phyloP scores from a whole-genome alignment of 2,329 filamentous ascomycete genomes.

The Venturia aucupariae region DNA sequence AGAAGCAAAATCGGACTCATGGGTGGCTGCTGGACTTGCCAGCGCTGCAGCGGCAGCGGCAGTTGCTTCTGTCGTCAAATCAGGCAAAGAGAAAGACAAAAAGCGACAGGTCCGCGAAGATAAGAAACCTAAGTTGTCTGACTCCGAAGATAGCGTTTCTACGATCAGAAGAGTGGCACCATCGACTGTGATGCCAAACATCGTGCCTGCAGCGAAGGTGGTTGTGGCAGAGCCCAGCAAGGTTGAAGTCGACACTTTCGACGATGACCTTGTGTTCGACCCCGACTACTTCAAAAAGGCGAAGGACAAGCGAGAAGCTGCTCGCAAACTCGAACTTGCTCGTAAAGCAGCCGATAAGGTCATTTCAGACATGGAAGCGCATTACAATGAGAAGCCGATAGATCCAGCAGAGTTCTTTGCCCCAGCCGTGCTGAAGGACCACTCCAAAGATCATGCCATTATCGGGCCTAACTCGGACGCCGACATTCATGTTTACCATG shows the following conservation, averaged over 20 bases:
- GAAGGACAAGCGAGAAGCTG: slow-evolving; percentile 9
- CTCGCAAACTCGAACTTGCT: slow-evolving; percentile 8
- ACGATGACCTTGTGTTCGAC: slow-evolving; percentile 39
- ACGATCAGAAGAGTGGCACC: slow-evolving; percentile 21
- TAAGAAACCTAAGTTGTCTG: background rate
- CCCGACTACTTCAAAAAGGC: slow-evolving; percentile 35
- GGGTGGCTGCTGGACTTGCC: slow-evolving; percentile 29
- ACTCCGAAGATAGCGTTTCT: background rate
- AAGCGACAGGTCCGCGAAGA: slow-evolving; percentile 2
- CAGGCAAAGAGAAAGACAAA: slow-evolving; percentile 11
- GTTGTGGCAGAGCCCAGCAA: slow-evolving; percentile 21
- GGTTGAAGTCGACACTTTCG: slow-evolving; percentile 28
- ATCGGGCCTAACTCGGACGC: slow-evolving; percentile 36
- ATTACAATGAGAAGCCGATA: slow-evolving; percentile 28
- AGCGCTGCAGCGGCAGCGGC: slow-evolving; percentile 26
- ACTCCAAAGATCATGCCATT: slow-evolving; percentile 24
- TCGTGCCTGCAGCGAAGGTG: slow-evolving; percentile 19
- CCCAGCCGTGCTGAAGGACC: slow-evolving; percentile 33
- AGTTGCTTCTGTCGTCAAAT: slow-evolving; percentile 17
- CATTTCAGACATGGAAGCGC: slow-evolving; percentile 33
- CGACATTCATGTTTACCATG: slow-evolving; percentile 35
- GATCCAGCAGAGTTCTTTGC: slow-evolving; percentile 34
- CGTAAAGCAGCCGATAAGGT: slow-evolving; percentile 31
- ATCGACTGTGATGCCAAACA: slow-evolving; percentile 20
- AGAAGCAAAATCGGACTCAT: slow-evolving; percentile 24